Evolutionary conservation across 164 flowering plant species (phyloP).

Genomic region (Nelumbo lutea): DNA sequence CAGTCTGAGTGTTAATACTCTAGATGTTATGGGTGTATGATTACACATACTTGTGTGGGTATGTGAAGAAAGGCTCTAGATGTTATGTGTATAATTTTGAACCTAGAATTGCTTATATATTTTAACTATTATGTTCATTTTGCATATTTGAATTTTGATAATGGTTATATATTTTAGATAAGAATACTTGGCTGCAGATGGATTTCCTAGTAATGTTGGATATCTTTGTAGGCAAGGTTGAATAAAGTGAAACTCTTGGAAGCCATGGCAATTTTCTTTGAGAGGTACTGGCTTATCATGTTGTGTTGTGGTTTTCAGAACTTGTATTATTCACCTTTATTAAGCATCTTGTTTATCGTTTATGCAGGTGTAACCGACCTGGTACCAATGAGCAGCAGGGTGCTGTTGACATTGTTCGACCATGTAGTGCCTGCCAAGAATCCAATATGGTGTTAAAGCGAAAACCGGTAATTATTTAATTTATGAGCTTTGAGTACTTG

Average conservation of each 20-base stretch:
- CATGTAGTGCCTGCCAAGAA: slow-evolving; percentile 65
- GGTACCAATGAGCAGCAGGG: slow-evolving; percentile 45
- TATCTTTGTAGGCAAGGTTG: slow-evolving; percentile 58
- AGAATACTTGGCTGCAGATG: neutral
- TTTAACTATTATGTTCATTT: too few relatives aligned
- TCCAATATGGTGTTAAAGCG: slow-evolving; percentile 72
- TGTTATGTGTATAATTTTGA: too few relatives aligned
- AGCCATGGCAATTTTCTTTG: slow-evolving; percentile 87
- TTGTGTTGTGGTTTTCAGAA: neutral
- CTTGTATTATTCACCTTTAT: neutral
- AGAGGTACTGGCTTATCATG: slow-evolving; percentile 42
- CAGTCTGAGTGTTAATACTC: too few relatives aligned
- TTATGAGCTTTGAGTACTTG: neutral
- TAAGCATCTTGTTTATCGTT: neutral
- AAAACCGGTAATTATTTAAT: slow-evolving; percentile 46
- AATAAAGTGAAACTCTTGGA: slow-evolving; percentile 77
- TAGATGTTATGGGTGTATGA: too few relatives aligned
- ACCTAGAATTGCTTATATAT: too few relatives aligned
- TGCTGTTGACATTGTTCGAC: slow-evolving; percentile 57
- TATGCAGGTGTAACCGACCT: slow-evolving; percentile 55
- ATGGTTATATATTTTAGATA: too few relatives aligned
- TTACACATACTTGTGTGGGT: too few relatives aligned
- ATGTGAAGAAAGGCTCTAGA: too few relatives aligned
- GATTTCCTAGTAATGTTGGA: neutral
- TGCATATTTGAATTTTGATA: too few relatives aligned